Evolutionary conservation across 2,329 filamentous ascomycete genomes (phyloP).

Genomic region (Aureobasidium leucospermi): DNA sequence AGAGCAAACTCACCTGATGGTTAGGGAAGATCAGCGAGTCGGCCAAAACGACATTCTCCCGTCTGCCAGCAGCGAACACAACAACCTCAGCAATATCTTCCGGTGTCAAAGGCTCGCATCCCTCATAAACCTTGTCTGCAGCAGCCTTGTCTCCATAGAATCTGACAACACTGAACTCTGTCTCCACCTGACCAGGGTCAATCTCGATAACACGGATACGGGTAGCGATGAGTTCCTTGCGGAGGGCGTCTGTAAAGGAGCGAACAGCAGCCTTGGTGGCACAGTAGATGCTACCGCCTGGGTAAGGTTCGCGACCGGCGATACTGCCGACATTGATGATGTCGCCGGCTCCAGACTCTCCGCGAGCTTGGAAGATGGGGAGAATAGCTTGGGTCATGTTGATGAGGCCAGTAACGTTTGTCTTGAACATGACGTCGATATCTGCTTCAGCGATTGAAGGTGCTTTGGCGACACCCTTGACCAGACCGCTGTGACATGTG

Average conservation of each 20-base stretch:
- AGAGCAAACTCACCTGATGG: constrained; percentile 63
- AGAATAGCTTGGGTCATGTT: constrained; percentile 92
- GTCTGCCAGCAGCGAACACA: constrained; percentile 74
- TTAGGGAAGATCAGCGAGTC: constrained; percentile 83
- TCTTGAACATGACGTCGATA: constrained; percentile 79
- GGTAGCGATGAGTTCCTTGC: constrained; percentile 75
- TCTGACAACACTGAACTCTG: constrained; percentile 82
- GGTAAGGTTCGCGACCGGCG: constrained; percentile 80
- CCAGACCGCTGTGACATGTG: constrained; percentile 58
- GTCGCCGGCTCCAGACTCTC: constrained; percentile 72
- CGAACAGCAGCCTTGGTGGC: constrained; percentile 85
- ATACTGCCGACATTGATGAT: constrained; percentile 95
- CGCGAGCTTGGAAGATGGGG: constrained; percentile 64
- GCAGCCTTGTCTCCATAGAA: constrained; percentile 85
- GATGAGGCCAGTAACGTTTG: constrained; percentile 91
- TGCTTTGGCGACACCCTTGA: constrained; percentile 79
- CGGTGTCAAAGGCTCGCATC: constrained; percentile 74
- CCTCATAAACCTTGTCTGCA: constrained; percentile 84
- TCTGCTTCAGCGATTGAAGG: constrained; percentile 77
- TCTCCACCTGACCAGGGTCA: constrained; percentile 90
- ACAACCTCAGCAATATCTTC: constrained; percentile 88
- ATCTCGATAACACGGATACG: constrained; percentile 79
- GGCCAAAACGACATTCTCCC: constrained; percentile 85
- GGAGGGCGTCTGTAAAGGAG: constrained; percentile 73
- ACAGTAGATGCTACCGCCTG: constrained; percentile 85